phyloP scores from a whole-genome alignment of 192 early-diverging fungal genomes.

The Coemansia sp. region DNA sequence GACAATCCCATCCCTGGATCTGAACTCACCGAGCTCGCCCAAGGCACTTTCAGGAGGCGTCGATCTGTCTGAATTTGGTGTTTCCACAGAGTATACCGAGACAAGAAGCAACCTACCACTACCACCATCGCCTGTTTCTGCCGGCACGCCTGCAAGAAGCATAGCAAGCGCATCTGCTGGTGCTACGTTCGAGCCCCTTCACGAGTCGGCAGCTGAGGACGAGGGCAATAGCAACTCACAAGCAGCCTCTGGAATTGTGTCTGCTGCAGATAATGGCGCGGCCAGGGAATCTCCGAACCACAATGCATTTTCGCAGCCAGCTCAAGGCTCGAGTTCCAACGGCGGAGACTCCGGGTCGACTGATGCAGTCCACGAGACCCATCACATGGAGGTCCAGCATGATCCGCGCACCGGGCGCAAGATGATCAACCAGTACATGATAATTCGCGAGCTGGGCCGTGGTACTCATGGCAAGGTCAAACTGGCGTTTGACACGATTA shows the following conservation, averaged over 20 bases:
- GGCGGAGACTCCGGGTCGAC: slow-evolving; percentile 3
- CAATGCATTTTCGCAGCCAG: not conserved
- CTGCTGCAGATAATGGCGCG: no score
- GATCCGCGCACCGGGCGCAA: slow-evolving; percentile 88
- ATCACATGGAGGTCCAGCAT: slow-evolving; percentile 77
- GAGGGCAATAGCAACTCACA: not conserved
- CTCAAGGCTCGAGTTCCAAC: not conserved
- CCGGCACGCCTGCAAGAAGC: slow-evolving; percentile 31
- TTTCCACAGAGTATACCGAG: slow-evolving; percentile 12
- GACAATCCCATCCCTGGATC: slow-evolving; percentile 36
- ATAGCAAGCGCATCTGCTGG: slow-evolving; percentile 26
- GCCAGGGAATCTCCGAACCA: not conserved
- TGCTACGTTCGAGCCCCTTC: slow-evolving; percentile 32
- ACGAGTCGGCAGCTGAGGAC: slow-evolving; percentile 14
- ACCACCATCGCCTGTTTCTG: slow-evolving; percentile 36
- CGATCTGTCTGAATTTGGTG: slow-evolving; percentile 53
- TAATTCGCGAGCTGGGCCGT: slow-evolving; percentile 85
- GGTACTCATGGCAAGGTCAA: slow-evolving; percentile 98
- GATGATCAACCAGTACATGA: slow-evolving; percentile 94
- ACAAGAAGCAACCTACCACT: slow-evolving; percentile 12
- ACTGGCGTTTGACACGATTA: slow-evolving; percentile 78
- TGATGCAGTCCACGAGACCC: slow-evolving; percentile 76
- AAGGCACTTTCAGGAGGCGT: slow-evolving; percentile 35
- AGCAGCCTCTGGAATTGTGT: not conserved
- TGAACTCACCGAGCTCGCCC: slow-evolving; percentile 32